phyloP scores from a whole-genome alignment of 257 asterid species.

The Vinca minor region DNA sequence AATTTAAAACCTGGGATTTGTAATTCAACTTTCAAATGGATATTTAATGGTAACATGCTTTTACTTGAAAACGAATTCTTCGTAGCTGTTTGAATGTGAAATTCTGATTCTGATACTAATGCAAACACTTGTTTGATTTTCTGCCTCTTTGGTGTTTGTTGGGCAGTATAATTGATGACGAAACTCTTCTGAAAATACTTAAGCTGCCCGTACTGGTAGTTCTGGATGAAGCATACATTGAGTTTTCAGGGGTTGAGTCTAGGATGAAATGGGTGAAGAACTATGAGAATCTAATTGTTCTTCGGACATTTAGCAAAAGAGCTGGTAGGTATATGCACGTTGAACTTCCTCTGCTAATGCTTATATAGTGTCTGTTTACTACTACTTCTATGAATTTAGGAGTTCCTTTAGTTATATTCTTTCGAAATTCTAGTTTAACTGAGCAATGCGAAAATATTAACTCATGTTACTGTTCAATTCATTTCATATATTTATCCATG shows the following conservation, averaged over 20 bases:
- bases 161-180: slow-evolving; percentile 77
- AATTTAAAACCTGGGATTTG: neutral
- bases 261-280: slow-evolving; percentile 97
- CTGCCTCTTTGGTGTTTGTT: slow-evolving; percentile 8
- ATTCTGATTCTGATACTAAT: slow-evolving; percentile 4
- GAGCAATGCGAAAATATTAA: neutral
- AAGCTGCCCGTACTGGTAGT: slow-evolving; percentile 75
- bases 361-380: no score
- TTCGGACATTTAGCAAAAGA: slow-evolving; percentile 95
- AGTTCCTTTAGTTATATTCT: neutral
- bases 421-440: neutral
- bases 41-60: neutral
- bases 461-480: neutral
- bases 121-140: neutral
- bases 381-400: neutral
- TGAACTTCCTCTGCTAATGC: neutral
- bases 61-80: neutral
- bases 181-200: slow-evolving; percentile 57
- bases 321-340: slow-evolving; percentile 50
- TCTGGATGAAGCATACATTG: slow-evolving; percentile 94
- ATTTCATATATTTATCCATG: neutral
- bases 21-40: neutral
- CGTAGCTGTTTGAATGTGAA: slow-evolving; percentile 1
- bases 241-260: slow-evolving; percentile 77
- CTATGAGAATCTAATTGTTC: slow-evolving; percentile 87